Percentiles rank a stretch among this genome's conserved stretches.
phyloP scores from a whole-genome alignment of 2,329 filamentous ascomycete genomes.

The Pseudocercospora musae region DNA sequence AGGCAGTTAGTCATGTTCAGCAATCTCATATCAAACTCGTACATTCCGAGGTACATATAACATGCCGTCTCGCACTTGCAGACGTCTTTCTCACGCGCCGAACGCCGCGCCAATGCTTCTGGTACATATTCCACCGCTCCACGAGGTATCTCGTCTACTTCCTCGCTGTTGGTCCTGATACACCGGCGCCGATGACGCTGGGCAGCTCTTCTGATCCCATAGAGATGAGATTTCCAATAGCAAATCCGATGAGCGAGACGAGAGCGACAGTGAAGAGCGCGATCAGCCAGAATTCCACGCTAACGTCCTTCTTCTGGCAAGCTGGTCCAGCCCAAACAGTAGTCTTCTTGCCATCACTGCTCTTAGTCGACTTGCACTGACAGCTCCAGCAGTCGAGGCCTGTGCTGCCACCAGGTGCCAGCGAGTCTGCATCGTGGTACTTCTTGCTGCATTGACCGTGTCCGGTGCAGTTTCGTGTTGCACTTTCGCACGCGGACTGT shows the following conservation, averaged over 20 bases:
- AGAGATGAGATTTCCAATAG: constrained; percentile 73
- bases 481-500: constrained; percentile 62
- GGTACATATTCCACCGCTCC: not conserved
- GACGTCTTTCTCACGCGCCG: not conserved
- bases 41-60: not conserved
- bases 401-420: constrained; percentile 31
- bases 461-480: constrained; percentile 75
- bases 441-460: constrained; percentile 75
- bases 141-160: constrained; percentile 14
- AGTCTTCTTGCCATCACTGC: constrained; percentile 55
- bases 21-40: not conserved
- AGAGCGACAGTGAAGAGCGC: constrained; percentile 69
- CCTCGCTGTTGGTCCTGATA: constrained; percentile 66
- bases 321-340: constrained; percentile 78
- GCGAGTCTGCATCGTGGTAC: constrained; percentile 50
- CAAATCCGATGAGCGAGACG: constrained; percentile 64
- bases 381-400: constrained; percentile 69
- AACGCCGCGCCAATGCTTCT: constrained; percentile 4
- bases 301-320: constrained; percentile 90
- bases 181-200: constrained; percentile 92
- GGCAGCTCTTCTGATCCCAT: constrained; percentile 87
- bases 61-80: not conserved
- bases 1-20: not conserved
- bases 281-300: constrained; percentile 84
- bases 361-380: constrained; percentile 62